phyloP scores from a whole-genome alignment of 2,329 filamentous ascomycete species.

The Bimuria novae-zelandiae region DNA sequence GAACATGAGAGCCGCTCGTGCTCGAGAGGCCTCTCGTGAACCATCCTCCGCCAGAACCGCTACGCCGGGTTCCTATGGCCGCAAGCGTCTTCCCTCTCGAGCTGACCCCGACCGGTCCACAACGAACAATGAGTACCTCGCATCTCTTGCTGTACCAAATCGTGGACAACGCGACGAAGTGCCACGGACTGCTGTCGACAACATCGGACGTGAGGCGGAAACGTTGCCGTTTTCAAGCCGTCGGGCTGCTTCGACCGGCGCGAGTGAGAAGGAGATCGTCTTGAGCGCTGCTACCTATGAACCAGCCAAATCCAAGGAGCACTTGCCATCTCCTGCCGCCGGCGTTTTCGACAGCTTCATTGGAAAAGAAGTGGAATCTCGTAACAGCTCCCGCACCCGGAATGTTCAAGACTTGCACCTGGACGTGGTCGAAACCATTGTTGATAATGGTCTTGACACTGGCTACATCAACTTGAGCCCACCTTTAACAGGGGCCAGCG shows the following conservation, averaged over 20 bases:
- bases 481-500: conserved; percentile 53
- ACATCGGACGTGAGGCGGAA: conserved; percentile 48
- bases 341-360: conserved; percentile 67
- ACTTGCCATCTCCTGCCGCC: conserved; percentile 68
- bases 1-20: conserved; percentile 34
- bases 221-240: conserved; percentile 43
- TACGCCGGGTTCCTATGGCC: conserved; percentile 67
- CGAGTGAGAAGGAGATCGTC: conserved; percentile 62
- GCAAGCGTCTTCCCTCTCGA: conserved; percentile 65
- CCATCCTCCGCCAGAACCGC: conserved; percentile 56
- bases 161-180: conserved; percentile 39
- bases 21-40: conserved; percentile 44
- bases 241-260: conserved; percentile 48
- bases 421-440: conserved; percentile 51
- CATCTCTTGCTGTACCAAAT: conserved; percentile 42
- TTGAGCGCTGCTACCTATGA: conserved; percentile 45
- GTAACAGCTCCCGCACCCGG: conserved; percentile 75
- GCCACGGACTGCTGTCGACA: conserved; percentile 43
- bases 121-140: conserved; percentile 40
- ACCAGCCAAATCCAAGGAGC: conserved; percentile 32
- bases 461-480: conserved; percentile 57
- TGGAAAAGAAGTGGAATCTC: conserved; percentile 64
- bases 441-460: conserved; percentile 38
- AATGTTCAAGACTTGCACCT: conserved; percentile 73
- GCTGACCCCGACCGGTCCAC: conserved; percentile 37